A percentile compares a stretch with the other conserved stretches of the same genome.
phyloP scores from a whole-genome alignment of 2,329 filamentous ascomycete species.

The Fusarium foetens region DNA sequence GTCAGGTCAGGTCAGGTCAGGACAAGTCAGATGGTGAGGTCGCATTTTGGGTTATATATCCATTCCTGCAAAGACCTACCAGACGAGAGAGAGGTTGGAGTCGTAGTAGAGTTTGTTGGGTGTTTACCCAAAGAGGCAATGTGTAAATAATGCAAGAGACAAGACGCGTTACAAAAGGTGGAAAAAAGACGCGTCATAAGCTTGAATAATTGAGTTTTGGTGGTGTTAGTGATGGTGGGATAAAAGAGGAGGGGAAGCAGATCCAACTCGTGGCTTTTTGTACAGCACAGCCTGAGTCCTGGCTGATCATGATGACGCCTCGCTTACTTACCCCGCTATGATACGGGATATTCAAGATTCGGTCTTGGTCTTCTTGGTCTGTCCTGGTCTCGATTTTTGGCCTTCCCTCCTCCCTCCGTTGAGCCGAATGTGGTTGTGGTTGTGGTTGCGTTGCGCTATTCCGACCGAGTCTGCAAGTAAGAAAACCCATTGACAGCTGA shows the following conservation, averaged over 20 bases:
- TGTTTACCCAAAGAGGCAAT: slow-evolving; percentile 31
- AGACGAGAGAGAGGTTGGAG: background rate
- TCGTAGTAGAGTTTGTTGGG: slow-evolving; percentile 12
- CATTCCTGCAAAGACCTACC: slow-evolving; percentile 18
- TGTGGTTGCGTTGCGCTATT: background rate
- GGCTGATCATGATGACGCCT: slow-evolving; percentile 21
- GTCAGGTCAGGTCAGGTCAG: background rate
- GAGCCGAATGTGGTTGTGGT: background rate
- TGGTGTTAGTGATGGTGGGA: background rate
- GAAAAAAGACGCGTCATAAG: slow-evolving; percentile 19
- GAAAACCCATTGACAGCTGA: slow-evolving; percentile 25
- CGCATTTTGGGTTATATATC: slow-evolving; percentile 30
- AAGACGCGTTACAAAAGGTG: slow-evolving; percentile 17
- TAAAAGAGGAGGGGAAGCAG: background rate
- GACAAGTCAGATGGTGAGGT: slow-evolving; percentile 9
- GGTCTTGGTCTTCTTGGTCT: background rate
- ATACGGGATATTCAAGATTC: slow-evolving; percentile 20
- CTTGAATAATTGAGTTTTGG: slow-evolving; percentile 12
- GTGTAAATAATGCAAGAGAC: slow-evolving; percentile 27
- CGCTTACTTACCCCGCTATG: slow-evolving; percentile 8
- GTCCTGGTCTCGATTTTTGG: background rate
- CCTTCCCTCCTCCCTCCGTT: slow-evolving; percentile 11
- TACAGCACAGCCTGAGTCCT: background rate
- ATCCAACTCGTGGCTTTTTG: slow-evolving; percentile 1
- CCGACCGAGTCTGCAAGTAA: background rate